Base-by-base conservation (phyloP, 139 green algal genomes). In the Choricystis sp. region DNA sequence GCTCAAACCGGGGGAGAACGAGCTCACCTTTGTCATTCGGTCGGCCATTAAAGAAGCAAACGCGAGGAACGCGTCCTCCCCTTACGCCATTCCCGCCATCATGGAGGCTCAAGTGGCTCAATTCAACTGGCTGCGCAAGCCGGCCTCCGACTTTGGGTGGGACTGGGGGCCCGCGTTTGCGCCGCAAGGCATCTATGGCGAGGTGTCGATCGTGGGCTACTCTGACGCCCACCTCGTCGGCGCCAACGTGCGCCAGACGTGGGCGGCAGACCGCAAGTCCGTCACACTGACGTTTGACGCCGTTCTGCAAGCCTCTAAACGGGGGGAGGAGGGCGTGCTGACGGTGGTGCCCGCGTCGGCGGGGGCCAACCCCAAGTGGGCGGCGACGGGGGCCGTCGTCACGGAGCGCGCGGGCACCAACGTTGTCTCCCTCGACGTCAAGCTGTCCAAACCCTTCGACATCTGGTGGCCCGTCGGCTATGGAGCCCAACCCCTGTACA, bases 101-200 rank as follows among this genome's bases (percentile, higher is more conserved):
- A 52, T 16, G 9, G 40, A 52, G 30, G 68, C 56, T 16, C 19
- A 52, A 1, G 66, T 78, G 4, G 63, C 72, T 19, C 57, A 66
- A 56, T 91, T 84, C 75, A 88, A 86, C 75, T 90, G 86, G 57
- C 61, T 85, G 19, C 71, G 85, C 59, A 92, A 91, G 66, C 72
- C 85, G 1, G 79, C 78, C 3, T 78, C 69, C 48, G 81, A 90
- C 65, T 87, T 87, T 77, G 69, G 61, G n/a, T 92, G 85, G 85
- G 86, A 94, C 72, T 94, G 85, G 85, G 83, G 80, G 0, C 86
- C 86, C 24, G 78, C 77, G 14, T 82, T 89, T 62, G 77, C 75
- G 2, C 74, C 83, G 4, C 60, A 69, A 0, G 85, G 86, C 27
- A 49, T 94, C 24, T 74, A 72, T 60, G 81, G 85, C 2, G 27